Base-by-base conservation (phyloP, 2,329 filamentous ascomycete species). In the Fusarium coicis region DNA sequence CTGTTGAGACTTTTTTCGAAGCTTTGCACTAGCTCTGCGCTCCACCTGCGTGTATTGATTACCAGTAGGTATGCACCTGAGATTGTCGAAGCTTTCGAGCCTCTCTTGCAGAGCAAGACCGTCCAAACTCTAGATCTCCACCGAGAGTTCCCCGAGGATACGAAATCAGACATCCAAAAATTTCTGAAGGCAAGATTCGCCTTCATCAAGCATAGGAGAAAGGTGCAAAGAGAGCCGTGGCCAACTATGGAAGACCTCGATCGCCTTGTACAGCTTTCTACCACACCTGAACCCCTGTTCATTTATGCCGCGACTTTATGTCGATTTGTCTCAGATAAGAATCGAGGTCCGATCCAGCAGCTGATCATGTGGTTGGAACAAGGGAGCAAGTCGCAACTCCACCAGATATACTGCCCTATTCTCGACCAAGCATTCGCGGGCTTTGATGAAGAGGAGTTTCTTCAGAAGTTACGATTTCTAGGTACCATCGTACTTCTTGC, bases 101-200 rank as follows among this genome's bases (percentile, higher is more conserved):
- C 40, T 43, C n/a, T 18, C 15, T 11, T 23, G 2, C 15, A 43
- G n/a, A 7, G 8, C 15, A 43, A 43, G 10, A 11, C 10, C 4
- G 40, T 18, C 10, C 15, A 5, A 0, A 18, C n/a, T 18, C 1
- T 43, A 0, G 40, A 43, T 6, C 40, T 43, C 6, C 40, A 43
- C 0, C n/a, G n/a, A 23, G n/a, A 43, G 1, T 43, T 43, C n/a
- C 11, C 15, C 5, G n/a, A 5, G 4, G n/a, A 23, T 7, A 43
- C 40, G 1, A 2, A 10, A 0, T 0, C 18, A 0, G 40, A 43
- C 4, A 18, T 43, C 14, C 40, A 15, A 0, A 7, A 8, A 10
- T 43, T 43, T 5, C 15, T 43, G 0, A 6, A 43, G 18, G n/a
- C 15, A 5, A 43, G 40, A 1, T 23, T 43, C 23, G 9, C 40